A percentile compares a stretch with the other conserved stretches of the same genome.
These are phyloP conservation scores for Corynespora cassiicola DNA, from an alignment of 2,329 filamentous ascomycete genomes.

Conservation along the genomic window DNA sequence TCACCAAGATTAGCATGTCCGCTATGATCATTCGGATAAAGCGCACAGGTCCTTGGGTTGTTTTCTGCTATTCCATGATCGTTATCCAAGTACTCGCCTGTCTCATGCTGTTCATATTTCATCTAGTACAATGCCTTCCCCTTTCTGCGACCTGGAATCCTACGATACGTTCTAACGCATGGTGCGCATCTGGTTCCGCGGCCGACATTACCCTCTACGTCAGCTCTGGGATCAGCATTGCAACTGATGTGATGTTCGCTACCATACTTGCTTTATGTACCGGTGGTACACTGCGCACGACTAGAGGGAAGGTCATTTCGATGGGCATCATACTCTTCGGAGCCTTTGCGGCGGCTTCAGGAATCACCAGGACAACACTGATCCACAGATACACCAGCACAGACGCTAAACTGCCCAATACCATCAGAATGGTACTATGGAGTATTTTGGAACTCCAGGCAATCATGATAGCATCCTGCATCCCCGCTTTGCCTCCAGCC, in stretches of 20 bases:
- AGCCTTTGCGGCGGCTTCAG: slow-evolving; percentile 26
- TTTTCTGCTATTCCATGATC: slow-evolving; percentile 29
- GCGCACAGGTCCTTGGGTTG: slow-evolving; percentile 13
- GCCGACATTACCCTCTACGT: slow-evolving; percentile 18
- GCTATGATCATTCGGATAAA: slow-evolving; percentile 31
- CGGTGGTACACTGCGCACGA: slow-evolving; percentile 16
- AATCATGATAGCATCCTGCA: slow-evolving; percentile 27
- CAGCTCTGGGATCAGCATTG: slow-evolving; percentile 19
- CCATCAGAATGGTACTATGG: slow-evolving; percentile 26
- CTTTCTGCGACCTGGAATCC: slow-evolving; percentile 23
- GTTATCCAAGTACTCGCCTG: slow-evolving; percentile 23
- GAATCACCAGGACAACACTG: slow-evolving; percentile 22
- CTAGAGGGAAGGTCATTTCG: slow-evolving; percentile 22
- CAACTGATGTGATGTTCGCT: slow-evolving; percentile 26
- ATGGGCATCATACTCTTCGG: slow-evolving; percentile 23
- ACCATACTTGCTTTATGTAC: slow-evolving; percentile 23
- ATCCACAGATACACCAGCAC: slow-evolving; percentile 19
- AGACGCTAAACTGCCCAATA: slow-evolving; percentile 18
- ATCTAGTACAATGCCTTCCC: slow-evolving; percentile 26
- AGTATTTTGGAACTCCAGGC: slow-evolving; percentile 27
- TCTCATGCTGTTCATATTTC: slow-evolving; percentile 20
- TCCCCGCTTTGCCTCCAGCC: no score
- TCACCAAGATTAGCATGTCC: slow-evolving; percentile 27
- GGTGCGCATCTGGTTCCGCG: slow-evolving; percentile 11
- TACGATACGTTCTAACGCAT: slow-evolving; percentile 7